These are phyloP conservation scores for Acanthamoeba castellanii DNA, from an alignment of 208 protist genomes.

Conservation along the genomic window DNA sequence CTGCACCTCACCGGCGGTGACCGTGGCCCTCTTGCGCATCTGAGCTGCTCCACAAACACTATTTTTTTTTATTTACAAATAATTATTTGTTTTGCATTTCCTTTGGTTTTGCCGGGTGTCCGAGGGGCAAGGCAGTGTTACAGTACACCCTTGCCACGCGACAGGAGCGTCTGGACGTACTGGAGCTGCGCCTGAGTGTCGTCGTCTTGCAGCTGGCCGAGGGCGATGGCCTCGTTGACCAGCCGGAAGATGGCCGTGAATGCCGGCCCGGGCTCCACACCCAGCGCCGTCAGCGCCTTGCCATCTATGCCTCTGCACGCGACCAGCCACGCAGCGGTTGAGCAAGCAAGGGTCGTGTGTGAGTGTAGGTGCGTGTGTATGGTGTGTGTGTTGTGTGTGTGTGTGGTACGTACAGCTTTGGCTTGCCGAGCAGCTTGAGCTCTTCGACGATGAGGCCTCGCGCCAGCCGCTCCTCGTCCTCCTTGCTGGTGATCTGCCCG, in stretches of 20 bases:
- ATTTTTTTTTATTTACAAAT: too few species aligned
- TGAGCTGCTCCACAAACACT: too few species aligned
- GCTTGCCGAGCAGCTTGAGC: not conserved
- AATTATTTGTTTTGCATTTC: too few species aligned
- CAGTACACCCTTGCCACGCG: not conserved
- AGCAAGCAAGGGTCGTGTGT: not conserved
- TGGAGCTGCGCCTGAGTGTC: not conserved
- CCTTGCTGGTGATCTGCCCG: not conserved
- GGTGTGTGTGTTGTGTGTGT: not conserved
- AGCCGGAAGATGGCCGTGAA: conserved; percentile 13
- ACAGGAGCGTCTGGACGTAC: not conserved
- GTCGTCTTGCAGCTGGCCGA: not conserved
- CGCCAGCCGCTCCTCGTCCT: not conserved
- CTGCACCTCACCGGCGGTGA: too few species aligned
- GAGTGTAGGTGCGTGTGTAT: not conserved
- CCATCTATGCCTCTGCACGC: not conserved
- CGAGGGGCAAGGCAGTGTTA: not conserved
- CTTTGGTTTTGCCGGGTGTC: too few species aligned
- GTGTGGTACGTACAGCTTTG: not conserved
- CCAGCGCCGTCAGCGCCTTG: not conserved
- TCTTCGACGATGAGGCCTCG: not conserved
- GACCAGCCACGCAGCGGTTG: not conserved
- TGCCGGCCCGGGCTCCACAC: not conserved
- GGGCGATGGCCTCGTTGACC: not conserved
- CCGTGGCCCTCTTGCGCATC: too few species aligned